phyloP scores from a whole-genome alignment of 2,329 filamentous ascomycete species.

The Fusarium subglutinans region DNA sequence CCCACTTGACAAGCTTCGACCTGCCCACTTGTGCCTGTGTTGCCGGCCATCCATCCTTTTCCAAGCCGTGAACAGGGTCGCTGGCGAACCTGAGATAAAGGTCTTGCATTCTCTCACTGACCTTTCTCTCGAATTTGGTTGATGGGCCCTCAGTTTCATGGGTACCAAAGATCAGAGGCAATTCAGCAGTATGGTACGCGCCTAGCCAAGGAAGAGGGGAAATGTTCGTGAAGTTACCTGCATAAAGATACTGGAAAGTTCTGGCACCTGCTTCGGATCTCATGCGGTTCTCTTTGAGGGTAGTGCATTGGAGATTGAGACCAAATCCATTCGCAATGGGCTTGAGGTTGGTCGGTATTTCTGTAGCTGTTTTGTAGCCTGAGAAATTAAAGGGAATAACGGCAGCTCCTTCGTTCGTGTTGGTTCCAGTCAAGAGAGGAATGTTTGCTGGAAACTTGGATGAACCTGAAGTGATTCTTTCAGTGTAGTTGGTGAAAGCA shows the following conservation, averaged over 20 bases:
- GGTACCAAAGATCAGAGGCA: conserved; percentile 32
- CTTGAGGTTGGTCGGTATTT: conserved; percentile 9
- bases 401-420: conserved; percentile 27
- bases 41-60: not conserved
- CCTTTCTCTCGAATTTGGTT: conserved; percentile 6
- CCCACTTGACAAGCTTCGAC: conserved; percentile 19
- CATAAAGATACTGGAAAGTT: conserved; percentile 33
- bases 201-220: conserved; percentile 31
- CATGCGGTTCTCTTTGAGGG: conserved; percentile 14
- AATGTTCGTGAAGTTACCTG: conserved; percentile 32
- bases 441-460: not conserved
- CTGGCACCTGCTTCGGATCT: conserved; percentile 16
- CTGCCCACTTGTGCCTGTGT: not conserved
- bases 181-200: conserved; percentile 27
- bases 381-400: conserved; percentile 25
- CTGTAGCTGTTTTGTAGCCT: conserved; percentile 14
- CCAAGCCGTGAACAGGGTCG: conserved; percentile 13
- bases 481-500: conserved; percentile 15
- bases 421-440: conserved; percentile 28
- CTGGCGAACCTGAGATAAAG: conserved; percentile 19
- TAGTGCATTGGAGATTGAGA: conserved; percentile 25
- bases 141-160: conserved; percentile 1
- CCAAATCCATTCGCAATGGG: conserved; percentile 5
- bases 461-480: not conserved
- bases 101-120: conserved; percentile 32